A percentile compares a stretch with the other conserved stretches of the same genome.
phyloP scores from a whole-genome alignment of 805 yeast genomes.

The Ogataea angusta region DNA sequence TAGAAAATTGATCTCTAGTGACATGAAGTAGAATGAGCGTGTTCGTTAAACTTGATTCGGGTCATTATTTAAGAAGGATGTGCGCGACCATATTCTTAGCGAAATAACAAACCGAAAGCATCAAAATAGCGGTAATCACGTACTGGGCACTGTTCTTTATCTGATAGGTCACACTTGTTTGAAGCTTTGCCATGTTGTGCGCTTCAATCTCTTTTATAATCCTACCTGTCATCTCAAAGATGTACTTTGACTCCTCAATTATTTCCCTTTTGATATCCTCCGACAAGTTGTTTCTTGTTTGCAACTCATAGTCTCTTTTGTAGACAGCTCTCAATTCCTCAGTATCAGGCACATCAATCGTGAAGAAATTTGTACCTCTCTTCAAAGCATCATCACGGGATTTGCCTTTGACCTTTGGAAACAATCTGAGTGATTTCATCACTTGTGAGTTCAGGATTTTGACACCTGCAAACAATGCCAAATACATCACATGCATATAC shows the following conservation, averaged over 20 bases:
- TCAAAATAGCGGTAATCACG: conserved; percentile 33
- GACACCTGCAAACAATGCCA: conserved; percentile 87
- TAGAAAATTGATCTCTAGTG: background rate
- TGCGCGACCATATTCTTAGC: conserved; percentile 33
- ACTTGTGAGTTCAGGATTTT: conserved; percentile 65
- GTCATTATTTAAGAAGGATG: conserved; percentile 11
- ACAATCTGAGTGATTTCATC: conserved; percentile 63
- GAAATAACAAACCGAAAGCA: conserved; percentile 34
- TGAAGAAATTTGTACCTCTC: conserved; percentile 67
- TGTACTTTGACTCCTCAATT: conserved; percentile 62
- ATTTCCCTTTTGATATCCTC: conserved; percentile 70
- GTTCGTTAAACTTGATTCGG: background rate
- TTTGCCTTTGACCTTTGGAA: conserved; percentile 70
- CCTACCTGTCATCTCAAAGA: conserved; percentile 58
- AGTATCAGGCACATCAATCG: conserved; percentile 63
- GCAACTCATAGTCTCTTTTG: conserved; percentile 74
- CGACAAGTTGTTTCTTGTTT: conserved; percentile 65
- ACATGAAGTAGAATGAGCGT: background rate
- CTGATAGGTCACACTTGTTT: conserved; percentile 52
- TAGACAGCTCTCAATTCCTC: conserved; percentile 60
- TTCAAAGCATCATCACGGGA: conserved; percentile 59
- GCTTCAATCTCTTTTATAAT: conserved; percentile 66
- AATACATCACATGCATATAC: conserved; percentile 79
- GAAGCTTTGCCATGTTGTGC: conserved; percentile 58
- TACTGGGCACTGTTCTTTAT: conserved; percentile 52